A percentile compares a stretch with the other conserved stretches of the same genome.
These are phyloP conservation scores for Backusella westeae DNA, from an alignment of 192 early-diverging fungal genomes.

Conservation along the genomic window DNA sequence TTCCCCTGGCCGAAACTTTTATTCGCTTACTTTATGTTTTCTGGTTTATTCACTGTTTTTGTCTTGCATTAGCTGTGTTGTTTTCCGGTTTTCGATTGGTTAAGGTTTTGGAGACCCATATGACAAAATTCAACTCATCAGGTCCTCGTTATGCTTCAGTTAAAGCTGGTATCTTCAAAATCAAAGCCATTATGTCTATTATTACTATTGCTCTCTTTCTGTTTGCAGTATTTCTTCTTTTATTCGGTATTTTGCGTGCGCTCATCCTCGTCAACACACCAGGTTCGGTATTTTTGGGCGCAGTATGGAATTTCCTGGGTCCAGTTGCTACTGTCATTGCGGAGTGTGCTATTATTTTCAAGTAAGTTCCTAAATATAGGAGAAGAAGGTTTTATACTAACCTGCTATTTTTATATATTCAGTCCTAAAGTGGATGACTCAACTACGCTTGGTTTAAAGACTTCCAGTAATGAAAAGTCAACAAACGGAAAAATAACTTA, in stretches of 20 bases:
- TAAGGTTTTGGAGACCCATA: constrained; percentile 13
- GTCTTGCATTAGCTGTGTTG: constrained; percentile 12
- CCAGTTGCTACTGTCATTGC: constrained; percentile 12
- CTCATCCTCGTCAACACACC: constrained; percentile 10
- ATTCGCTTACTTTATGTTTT: constrained; percentile 23
- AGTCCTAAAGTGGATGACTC: constrained; percentile 10
- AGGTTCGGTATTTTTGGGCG: constrained; percentile 18
- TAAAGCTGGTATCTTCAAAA: constrained; percentile 27
- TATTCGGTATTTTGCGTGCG: constrained; percentile 26
- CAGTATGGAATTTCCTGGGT: constrained; percentile 26
- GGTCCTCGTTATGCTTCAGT: constrained; percentile 23
- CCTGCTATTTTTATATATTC: not conserved
- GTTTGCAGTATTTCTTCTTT: constrained; percentile 27
- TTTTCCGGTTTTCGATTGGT: constrained; percentile 23
- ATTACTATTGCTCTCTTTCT: constrained; percentile 11
- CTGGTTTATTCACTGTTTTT: constrained; percentile 25
- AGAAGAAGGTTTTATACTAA: not conserved
- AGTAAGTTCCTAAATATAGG: constrained; percentile 9
- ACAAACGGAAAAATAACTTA: not conserved
- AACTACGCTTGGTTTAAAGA: constrained; percentile 9
- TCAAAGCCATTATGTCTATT: constrained; percentile 20
- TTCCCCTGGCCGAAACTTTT: constrained; percentile 14
- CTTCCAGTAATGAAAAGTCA: constrained; percentile 9
- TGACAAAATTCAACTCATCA: constrained; percentile 9
- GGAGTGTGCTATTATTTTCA: constrained; percentile 27